Percentiles rank a stretch among this genome's conserved stretches.
phyloP scores from a whole-genome alignment of 2,329 filamentous ascomycete genomes.

The Ophiocordyceps camponoti-rufipedis region DNA sequence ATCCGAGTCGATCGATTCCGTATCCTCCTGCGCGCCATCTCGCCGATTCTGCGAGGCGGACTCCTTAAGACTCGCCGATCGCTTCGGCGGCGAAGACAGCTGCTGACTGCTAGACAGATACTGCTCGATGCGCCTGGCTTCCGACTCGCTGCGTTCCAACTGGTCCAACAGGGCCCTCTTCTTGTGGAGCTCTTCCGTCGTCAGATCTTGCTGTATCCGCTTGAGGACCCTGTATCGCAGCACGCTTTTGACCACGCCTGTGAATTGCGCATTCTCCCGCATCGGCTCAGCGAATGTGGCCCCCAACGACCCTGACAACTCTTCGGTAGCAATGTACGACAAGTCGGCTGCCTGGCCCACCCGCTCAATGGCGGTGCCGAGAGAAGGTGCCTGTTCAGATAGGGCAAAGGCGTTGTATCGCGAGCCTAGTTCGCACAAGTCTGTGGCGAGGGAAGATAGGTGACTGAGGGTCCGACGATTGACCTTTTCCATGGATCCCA shows the following conservation, averaged over 20 bases:
- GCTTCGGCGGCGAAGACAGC: conserved; percentile 38
- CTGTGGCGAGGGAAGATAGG: conserved; percentile 63
- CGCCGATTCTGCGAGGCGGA: conserved; percentile 27
- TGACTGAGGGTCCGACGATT: conserved; percentile 81
- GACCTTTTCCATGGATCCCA: conserved; percentile 91
- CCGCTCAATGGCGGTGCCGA: conserved; percentile 84
- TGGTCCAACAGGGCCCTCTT: conserved; percentile 70
- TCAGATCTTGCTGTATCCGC: conserved; percentile 94
- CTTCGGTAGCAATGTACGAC: conserved; percentile 89
- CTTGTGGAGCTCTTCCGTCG: conserved; percentile 77
- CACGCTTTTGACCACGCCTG: conserved; percentile 78
- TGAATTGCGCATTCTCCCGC: conserved; percentile 94
- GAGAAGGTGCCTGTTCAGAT: conserved; percentile 74
- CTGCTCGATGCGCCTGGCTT: conserved; percentile 84
- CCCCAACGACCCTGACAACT: conserved; percentile 72
- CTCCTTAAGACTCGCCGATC: conserved; percentile 45
- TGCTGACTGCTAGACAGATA: conserved; percentile 65
- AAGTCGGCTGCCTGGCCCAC: conserved; percentile 89
- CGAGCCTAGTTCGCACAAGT: conserved; percentile 86
- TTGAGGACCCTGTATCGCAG: conserved; percentile 82
- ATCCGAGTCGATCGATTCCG: conserved; percentile 85
- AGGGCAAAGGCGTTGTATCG: conserved; percentile 93
- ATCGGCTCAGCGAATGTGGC: conserved; percentile 94
- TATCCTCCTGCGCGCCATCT: conserved; percentile 51
- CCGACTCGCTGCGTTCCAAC: conserved; percentile 81